Conservation (phyloP, 108 stramenopile genomes). For the Cyclotella sp. region DNA sequence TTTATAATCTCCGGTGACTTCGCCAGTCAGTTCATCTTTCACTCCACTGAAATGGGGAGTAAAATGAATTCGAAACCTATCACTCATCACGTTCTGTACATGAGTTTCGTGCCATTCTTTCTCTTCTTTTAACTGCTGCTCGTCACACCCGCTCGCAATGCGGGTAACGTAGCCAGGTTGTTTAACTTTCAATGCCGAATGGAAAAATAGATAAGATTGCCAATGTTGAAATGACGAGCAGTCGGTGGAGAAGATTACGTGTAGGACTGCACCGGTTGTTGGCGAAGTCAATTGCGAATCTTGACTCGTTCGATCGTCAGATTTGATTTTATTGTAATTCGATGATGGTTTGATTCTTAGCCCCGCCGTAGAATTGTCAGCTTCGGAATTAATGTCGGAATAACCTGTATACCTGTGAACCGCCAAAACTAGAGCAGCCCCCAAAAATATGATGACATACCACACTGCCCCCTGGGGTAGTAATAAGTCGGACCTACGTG, state of each 20-base stretch:
- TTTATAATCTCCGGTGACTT: constrained; percentile 74
- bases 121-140: constrained; percentile 27
- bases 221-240: constrained; percentile 73
- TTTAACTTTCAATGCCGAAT: constrained; percentile 60
- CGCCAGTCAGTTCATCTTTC: constrained; percentile 50
- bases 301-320: neutral
- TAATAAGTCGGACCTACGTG: neutral
- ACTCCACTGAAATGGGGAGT: constrained; percentile 77
- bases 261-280: constrained; percentile 40
- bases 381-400: neutral
- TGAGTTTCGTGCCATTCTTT: constrained; percentile 45
- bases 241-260: constrained; percentile 63
- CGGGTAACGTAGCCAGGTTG: constrained; percentile 87
- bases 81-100: constrained; percentile 42
- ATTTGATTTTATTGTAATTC: neutral
- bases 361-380: neutral
- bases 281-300: constrained; percentile 18
- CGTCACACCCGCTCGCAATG: constrained; percentile 78
- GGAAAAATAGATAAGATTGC: constrained; percentile 89
- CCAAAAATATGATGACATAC: neutral
- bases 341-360: constrained; percentile 4
- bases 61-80: constrained; percentile 73
- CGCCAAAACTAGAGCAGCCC: neutral
- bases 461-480: neutral
- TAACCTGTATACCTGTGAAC: neutral